These are phyloP conservation scores for Drosera capensis DNA, from an alignment of 148 eudicot species.

Conservation along the genomic window DNA sequence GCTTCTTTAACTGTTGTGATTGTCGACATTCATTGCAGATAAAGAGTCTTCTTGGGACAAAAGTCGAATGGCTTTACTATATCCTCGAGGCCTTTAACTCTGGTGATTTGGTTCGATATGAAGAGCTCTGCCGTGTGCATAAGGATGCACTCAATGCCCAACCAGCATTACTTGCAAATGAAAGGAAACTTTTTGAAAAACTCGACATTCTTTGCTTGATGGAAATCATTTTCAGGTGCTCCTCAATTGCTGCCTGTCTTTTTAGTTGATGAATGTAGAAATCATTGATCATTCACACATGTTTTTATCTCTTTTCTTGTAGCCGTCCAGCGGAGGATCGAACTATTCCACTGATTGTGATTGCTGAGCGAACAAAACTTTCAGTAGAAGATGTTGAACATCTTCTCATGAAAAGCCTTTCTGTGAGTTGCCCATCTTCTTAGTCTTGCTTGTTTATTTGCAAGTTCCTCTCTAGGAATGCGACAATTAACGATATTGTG, in stretches of 20 bases:
- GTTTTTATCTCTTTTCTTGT: slow-evolving; percentile 13
- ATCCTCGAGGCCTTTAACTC: slow-evolving; percentile 84
- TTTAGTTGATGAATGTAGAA: neutral
- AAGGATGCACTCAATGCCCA: slow-evolving; percentile 66
- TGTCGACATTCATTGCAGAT: slow-evolving; percentile 26
- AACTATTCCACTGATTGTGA: slow-evolving; percentile 67
- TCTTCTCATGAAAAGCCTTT: slow-evolving; percentile 98
- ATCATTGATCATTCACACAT: no score
- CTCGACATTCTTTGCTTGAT: slow-evolving; percentile 89
- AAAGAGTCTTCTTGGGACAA: slow-evolving; percentile 75
- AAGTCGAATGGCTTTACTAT: slow-evolving; percentile 93
- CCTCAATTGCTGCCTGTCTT: neutral
- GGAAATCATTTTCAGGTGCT: slow-evolving; percentile 93
- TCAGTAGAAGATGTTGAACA: slow-evolving; percentile 80
- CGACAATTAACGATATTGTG: no score
- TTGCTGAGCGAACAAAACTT: slow-evolving; percentile 78
- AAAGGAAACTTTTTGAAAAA: slow-evolving; percentile 82
- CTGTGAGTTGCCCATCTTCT: slow-evolving; percentile 30
- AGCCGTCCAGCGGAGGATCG: slow-evolving; percentile 93
- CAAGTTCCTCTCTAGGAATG: no score
- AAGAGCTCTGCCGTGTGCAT: slow-evolving; percentile 79
- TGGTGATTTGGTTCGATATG: slow-evolving; percentile 83
- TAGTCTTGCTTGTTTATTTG: neutral
- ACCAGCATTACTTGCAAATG: slow-evolving; percentile 87
- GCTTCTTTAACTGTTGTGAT: neutral